Percentiles rank a stretch among this genome's conserved stretches.
Conservation (phyloP, 1,139 yeast genomes). For the Yamadazyma taylorii region DNA sequence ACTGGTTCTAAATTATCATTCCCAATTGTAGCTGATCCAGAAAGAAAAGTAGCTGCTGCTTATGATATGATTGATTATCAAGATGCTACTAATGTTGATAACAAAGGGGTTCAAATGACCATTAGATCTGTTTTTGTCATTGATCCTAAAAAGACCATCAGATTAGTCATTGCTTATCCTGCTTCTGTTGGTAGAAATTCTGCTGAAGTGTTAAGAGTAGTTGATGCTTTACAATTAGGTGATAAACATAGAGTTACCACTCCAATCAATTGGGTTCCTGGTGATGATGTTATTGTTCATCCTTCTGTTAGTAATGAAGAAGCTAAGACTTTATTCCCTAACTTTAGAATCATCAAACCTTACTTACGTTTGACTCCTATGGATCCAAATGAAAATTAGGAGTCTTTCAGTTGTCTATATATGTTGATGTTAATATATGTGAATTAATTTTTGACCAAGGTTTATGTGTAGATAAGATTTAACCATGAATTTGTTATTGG, state of each 20-base stretch:
- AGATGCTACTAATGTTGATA: conserved; percentile 78
- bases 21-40: conserved; percentile 86
- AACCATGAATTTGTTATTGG: no score
- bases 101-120: conserved; percentile 62
- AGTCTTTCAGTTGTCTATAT: not conserved
- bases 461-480: no score
- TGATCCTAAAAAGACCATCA: conserved; percentile 83
- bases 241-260: conserved; percentile 82
- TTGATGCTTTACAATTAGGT: conserved; percentile 81
- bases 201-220: conserved; percentile 79
- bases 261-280: conserved; percentile 72
- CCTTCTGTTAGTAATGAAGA: conserved; percentile 79
- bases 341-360: conserved; percentile 75
- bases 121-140: conserved; percentile 87
- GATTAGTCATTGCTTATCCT: conserved; percentile 82
- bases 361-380: conserved; percentile 54
- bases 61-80: conserved; percentile 92
- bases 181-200: conserved; percentile 92
- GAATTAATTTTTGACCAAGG: no score
- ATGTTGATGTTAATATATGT: not conserved
- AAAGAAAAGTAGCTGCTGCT: conserved; percentile 74
- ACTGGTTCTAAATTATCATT: conserved; percentile 69
- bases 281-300: conserved; percentile 87
- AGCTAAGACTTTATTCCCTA: conserved; percentile 72
- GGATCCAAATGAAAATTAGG: conserved; percentile 16